These are phyloP conservation scores for Artemisia tridentata DNA, from an alignment of 129 eudicot genomes.

Conservation along the genomic window DNA sequence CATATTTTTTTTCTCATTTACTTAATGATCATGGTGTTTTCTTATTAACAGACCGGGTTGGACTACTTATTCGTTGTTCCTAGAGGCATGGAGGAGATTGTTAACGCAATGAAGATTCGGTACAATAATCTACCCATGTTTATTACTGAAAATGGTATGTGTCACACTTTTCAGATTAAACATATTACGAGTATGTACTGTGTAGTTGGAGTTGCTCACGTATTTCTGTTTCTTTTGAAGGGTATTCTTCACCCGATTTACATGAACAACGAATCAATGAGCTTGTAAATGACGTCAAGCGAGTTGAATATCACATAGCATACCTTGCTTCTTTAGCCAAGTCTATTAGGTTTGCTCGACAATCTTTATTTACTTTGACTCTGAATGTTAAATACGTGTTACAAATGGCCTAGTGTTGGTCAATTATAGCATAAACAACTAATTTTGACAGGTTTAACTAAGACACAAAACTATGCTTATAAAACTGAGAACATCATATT, in stretches of 20 bases:
- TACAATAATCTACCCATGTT: constrained; percentile 71
- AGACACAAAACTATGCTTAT: no score
- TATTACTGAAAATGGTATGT: constrained; percentile 85
- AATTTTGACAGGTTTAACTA: no score
- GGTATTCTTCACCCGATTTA: constrained; percentile 38
- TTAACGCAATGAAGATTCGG: constrained; percentile 47
- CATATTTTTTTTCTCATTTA: constrained; percentile 12
- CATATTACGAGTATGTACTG: background rate
- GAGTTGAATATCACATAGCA: constrained; percentile 51
- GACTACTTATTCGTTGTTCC: constrained; percentile 56
- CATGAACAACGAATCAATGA: constrained; percentile 25
- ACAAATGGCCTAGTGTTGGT: no score
- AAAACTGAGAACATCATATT: no score
- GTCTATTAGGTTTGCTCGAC: constrained; percentile 55
- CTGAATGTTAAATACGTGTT: no score
- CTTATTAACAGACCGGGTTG: constrained; percentile 41
- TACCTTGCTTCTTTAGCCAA: constrained; percentile 55
- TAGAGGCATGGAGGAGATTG: constrained; percentile 63
- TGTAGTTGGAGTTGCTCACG: background rate
- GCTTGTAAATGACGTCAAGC: constrained; percentile 40
- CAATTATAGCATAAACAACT: no score
- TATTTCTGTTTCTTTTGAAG: constrained; percentile 29
- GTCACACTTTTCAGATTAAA: background rate
- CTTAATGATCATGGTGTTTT: constrained; percentile 3
- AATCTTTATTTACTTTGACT: background rate